Evolutionary conservation across 75 land plant genomes (phyloP).

Genomic region (Pseudotsuga menziesii): DNA sequence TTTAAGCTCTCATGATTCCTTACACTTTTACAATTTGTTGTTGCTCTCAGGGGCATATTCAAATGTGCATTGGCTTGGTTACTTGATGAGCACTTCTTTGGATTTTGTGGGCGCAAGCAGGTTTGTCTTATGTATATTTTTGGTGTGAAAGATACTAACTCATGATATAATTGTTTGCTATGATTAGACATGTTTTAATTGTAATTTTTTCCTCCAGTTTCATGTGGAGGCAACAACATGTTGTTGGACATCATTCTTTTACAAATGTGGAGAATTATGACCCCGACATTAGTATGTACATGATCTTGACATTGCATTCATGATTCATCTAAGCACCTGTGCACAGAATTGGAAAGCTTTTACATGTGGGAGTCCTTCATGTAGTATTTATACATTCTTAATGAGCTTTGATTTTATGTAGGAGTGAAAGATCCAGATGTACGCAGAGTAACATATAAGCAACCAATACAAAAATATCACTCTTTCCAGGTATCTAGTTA

Average conservation of each 20-base stretch:
- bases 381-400: neutral
- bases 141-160: neutral
- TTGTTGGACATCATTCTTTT: constrained; percentile 50
- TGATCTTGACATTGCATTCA: neutral
- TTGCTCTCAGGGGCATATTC: constrained; percentile 31
- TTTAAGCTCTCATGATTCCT: neutral
- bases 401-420: constrained; percentile 8
- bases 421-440: constrained; percentile 55
- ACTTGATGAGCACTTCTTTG: constrained; percentile 40
- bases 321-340: constrained; percentile 6
- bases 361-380: neutral
- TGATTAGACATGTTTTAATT: neutral
- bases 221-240: constrained; percentile 61
- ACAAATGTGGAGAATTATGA: constrained; percentile 52
- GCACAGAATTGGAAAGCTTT: neutral
- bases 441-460: constrained; percentile 35
- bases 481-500: constrained; percentile 28
- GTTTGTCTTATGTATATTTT: constrained; percentile 9
- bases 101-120: constrained; percentile 53
- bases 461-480: constrained; percentile 40
- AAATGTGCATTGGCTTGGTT: constrained; percentile 19
- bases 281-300: constrained; percentile 44
- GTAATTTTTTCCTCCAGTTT: constrained; percentile 22
- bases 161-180: neutral
- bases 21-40: neutral